Evolutionary conservation across 1,139 yeast species (phyloP).

Genomic region (Yamadazyma diddensiae): DNA sequence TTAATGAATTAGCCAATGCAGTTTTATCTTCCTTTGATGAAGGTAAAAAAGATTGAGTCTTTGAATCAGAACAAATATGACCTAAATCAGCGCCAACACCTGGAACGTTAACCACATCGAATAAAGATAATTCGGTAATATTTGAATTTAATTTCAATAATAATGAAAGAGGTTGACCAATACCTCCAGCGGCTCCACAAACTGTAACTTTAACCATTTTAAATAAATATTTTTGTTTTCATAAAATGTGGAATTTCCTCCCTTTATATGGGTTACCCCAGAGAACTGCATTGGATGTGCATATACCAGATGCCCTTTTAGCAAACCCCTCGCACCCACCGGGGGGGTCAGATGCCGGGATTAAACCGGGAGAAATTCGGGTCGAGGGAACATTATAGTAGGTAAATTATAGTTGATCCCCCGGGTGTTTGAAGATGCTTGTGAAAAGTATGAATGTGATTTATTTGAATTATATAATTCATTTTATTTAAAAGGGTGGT

Average conservation of each 20-base stretch:
- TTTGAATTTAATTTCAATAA: slow-evolving; percentile 83
- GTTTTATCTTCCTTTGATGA: slow-evolving; percentile 60
- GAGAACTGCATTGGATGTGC: slow-evolving; percentile 4
- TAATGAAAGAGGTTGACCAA: slow-evolving; percentile 95
- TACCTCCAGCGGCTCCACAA: slow-evolving; percentile 97
- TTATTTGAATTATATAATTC: too few species aligned
- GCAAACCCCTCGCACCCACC: slow-evolving; percentile 3
- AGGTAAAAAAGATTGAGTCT: slow-evolving; percentile 80
- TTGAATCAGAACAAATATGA: slow-evolving; percentile 88
- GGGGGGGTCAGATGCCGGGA: neutral
- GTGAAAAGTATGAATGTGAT: too few species aligned
- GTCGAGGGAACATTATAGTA: too few species aligned
- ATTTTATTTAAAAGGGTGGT: too few species aligned
- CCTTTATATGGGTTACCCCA: slow-evolving; percentile 12
- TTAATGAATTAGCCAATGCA: slow-evolving; percentile 74
- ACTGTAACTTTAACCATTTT: slow-evolving; percentile 74
- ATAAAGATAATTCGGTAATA: slow-evolving; percentile 81
- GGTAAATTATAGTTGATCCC: too few species aligned
- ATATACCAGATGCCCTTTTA: slow-evolving; percentile 1
- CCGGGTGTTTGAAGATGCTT: too few species aligned
- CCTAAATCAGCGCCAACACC: slow-evolving; percentile 97
- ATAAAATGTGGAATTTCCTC: slow-evolving; percentile 5
- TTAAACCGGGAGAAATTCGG: neutral
- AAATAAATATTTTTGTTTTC: neutral
- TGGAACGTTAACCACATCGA: slow-evolving; percentile 91